Evolutionary conservation across 371 early-diverging fungal species (phyloP).

Genomic region (Synchytrium microbalum): DNA sequence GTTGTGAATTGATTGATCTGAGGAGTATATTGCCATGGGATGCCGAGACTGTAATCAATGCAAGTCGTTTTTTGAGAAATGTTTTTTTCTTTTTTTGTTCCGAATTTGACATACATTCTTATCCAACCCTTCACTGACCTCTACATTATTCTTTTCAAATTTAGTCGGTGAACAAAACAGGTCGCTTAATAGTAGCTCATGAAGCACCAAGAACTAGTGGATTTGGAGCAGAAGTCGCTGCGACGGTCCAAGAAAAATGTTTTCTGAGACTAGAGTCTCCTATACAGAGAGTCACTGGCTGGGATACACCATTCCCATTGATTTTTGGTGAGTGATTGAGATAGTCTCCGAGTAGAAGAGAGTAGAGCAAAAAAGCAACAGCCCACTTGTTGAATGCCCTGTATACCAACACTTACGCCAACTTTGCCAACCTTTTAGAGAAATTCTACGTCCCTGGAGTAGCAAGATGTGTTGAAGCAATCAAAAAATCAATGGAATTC

Average conservation of each 20-base stretch:
- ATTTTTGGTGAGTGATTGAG: constrained; percentile 38
- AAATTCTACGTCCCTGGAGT: constrained; percentile 89
- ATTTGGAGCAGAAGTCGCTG: constrained; percentile 91
- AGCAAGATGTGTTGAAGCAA: constrained; percentile 81
- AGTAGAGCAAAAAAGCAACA: neutral
- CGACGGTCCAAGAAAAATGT: constrained; percentile 77
- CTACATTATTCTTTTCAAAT: constrained; percentile 1
- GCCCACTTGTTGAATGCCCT: constrained; percentile 4
- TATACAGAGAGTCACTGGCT: constrained; percentile 77
- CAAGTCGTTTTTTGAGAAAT: constrained; percentile 10
- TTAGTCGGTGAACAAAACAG: constrained; percentile 89
- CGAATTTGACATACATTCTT: no score
- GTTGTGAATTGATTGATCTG: constrained; percentile 90
- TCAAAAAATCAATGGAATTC: constrained; percentile 66
- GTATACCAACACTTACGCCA: no score
- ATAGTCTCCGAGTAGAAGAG: neutral
- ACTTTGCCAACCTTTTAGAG: constrained; percentile 36
- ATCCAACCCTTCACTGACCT: constrained; percentile 1
- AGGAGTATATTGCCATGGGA: constrained; percentile 92
- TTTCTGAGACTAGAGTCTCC: constrained; percentile 71
- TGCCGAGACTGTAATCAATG: constrained; percentile 77
- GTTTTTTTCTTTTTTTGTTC: constrained; percentile 7
- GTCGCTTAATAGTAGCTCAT: constrained; percentile 86
- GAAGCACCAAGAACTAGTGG: constrained; percentile 93
- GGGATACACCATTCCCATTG: constrained; percentile 95